Percentiles rank a stretch among this genome's conserved stretches.
phyloP scores from a whole-genome alignment of 352 stramenopile species.

The Phytophthora quininea region DNA sequence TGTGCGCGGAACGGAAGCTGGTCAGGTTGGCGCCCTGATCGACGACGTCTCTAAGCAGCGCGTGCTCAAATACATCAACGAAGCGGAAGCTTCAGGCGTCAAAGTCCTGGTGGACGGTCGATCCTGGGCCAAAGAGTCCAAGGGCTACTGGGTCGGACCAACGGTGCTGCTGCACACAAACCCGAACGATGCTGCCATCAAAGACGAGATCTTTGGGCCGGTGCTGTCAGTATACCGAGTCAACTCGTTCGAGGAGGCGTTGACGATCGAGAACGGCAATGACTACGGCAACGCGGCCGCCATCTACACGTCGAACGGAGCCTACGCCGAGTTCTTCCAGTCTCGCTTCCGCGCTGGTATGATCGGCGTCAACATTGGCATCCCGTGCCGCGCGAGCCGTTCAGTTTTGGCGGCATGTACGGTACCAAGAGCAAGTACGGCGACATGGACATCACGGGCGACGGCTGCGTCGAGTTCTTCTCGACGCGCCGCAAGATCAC shows the following conservation, averaged over 20 bases:
- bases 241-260: constrained; percentile 91
- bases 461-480: constrained; percentile 98
- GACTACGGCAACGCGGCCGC: constrained; percentile 97
- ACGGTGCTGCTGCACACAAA: constrained; percentile 95
- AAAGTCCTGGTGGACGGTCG: constrained; percentile 94
- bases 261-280: constrained; percentile 96
- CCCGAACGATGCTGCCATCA: constrained; percentile 86
- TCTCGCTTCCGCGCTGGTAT: constrained; percentile 92
- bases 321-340: constrained; percentile 94
- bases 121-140: constrained; percentile 61
- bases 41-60: constrained; percentile 88
- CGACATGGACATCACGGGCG: constrained; percentile 98
- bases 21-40: constrained; percentile 96
- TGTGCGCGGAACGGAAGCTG: constrained; percentile 86
- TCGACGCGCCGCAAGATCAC: constrained; percentile 98
- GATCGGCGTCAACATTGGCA: constrained; percentile 97
- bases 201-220: constrained; percentile 97
- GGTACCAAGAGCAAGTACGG: constrained; percentile 97
- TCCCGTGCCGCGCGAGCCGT: constrained; percentile 94
- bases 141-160: constrained; percentile 93
- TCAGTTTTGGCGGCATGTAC: constrained; percentile 97
- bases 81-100: constrained; percentile 82
- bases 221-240: constrained; percentile 93
- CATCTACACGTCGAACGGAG: constrained; percentile 96
- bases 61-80: constrained; percentile 95